A percentile compares a stretch with the other conserved stretches of the same genome.
phyloP scores from a whole-genome alignment of 805 yeast species.

The Candida anglica region DNA sequence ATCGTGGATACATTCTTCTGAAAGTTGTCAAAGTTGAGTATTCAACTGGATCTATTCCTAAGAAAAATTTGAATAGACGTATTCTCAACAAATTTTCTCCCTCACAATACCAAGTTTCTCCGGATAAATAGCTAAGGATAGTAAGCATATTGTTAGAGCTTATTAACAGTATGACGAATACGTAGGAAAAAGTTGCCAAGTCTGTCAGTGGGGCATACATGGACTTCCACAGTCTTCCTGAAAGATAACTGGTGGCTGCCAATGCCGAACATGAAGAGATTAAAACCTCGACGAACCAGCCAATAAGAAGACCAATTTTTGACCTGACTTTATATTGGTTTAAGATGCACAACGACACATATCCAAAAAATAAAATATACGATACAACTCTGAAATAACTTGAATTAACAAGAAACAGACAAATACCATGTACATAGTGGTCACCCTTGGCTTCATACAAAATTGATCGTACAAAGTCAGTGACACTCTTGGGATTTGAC shows the following conservation, averaged over 20 bases:
- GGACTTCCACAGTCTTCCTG: slow-evolving; percentile 19
- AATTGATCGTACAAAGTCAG: slow-evolving; percentile 12
- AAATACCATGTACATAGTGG: too few species aligned
- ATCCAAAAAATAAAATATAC: background rate
- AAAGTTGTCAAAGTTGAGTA: too few species aligned
- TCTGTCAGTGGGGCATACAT: slow-evolving; percentile 24
- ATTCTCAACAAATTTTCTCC: slow-evolving; percentile 2
- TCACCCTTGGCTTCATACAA: too few species aligned
- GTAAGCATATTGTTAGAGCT: slow-evolving; percentile 2
- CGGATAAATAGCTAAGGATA: slow-evolving; percentile 1
- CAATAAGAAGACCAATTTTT: slow-evolving; percentile 29
- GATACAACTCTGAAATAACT: too few species aligned
- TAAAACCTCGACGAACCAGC: slow-evolving; percentile 28
- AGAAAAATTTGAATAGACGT: background rate
- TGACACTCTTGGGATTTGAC: slow-evolving; percentile 8
- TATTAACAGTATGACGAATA: slow-evolving; percentile 9
- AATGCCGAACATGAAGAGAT: slow-evolving; percentile 25
- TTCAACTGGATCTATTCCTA: slow-evolving; percentile 1
- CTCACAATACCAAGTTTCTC: slow-evolving; percentile 1
- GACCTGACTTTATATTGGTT: slow-evolving; percentile 33
- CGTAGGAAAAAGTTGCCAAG: slow-evolving; percentile 17
- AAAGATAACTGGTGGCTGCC: slow-evolving; percentile 14
- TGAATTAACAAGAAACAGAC: too few species aligned
- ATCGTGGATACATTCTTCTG: too few species aligned
- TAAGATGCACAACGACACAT: background rate